These are phyloP conservation scores for Fraxinus greggii DNA, from an alignment of 305 asterid species.

Conservation along the genomic window DNA sequence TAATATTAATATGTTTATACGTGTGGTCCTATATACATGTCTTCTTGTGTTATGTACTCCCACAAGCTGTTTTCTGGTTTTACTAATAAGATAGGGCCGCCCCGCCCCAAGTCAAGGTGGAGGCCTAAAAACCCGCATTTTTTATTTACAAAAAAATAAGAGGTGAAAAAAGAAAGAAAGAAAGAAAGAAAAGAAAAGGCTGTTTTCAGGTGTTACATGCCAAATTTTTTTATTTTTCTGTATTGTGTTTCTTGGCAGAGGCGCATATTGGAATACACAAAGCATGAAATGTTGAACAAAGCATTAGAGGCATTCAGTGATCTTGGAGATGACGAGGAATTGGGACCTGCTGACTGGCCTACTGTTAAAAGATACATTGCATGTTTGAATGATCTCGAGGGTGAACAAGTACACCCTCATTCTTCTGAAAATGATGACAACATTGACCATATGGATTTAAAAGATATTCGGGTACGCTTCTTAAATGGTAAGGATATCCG, in stretches of 20 bases:
- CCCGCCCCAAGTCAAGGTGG: background rate
- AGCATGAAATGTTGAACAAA: slow-evolving; percentile 91
- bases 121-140: background rate
- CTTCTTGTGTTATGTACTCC: background rate
- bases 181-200: background rate
- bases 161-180: too few relatives aligned
- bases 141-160: background rate
- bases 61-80: background rate
- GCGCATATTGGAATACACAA: slow-evolving; percentile 78
- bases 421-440: slow-evolving; percentile 46
- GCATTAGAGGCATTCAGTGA: slow-evolving; percentile 88
- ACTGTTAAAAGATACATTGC: slow-evolving; percentile 75
- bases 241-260: slow-evolving; percentile 43
- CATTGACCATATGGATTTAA: slow-evolving; percentile 57
- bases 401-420: slow-evolving; percentile 75
- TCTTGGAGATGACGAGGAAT: slow-evolving; percentile 95
- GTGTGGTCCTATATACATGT: background rate
- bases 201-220: background rate
- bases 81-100: background rate
- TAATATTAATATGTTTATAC: background rate
- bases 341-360: slow-evolving; percentile 96
- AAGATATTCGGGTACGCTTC: slow-evolving; percentile 82
- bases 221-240: background rate
- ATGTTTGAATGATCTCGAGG: slow-evolving; percentile 63
- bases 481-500: slow-evolving; percentile 61